Percentiles rank a stretch among this genome's conserved stretches.
Evolutionary conservation across 345 rosid species (phyloP).

Genomic region (Gossypium australe): DNA sequence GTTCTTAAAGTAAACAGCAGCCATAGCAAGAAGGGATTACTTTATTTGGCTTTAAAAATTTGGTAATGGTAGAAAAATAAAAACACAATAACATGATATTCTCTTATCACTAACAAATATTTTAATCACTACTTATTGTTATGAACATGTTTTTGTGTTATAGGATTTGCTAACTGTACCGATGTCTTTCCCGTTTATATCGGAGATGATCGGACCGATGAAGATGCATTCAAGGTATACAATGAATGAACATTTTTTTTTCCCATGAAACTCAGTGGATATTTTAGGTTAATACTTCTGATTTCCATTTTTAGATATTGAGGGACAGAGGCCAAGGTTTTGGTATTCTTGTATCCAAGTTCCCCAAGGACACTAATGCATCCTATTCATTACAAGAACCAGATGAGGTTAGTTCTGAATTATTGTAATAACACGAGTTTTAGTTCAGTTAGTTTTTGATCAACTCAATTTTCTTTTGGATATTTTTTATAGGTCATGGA

Average conservation of each 20-base stretch:
- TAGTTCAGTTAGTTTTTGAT: background rate
- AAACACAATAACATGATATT: background rate
- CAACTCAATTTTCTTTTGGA: background rate
- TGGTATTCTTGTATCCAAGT: constrained; percentile 87
- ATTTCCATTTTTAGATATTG: constrained; percentile 41
- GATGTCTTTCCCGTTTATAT: constrained; percentile 88
- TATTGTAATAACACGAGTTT: background rate
- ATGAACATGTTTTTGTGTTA: background rate
- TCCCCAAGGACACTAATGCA: constrained; percentile 82
- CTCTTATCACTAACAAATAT: background rate
- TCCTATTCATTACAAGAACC: constrained; percentile 82
- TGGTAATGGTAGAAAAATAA: no score
- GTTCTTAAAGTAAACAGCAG: no score
- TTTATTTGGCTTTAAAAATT: no score
- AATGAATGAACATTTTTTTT: background rate
- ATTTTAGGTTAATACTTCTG: background rate
- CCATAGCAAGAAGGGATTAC: no score
- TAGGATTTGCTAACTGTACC: constrained; percentile 66
- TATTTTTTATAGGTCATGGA: constrained; percentile 49
- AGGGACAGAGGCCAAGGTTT: constrained; percentile 73
- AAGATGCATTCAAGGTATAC: constrained; percentile 93
- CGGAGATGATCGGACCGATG: constrained; percentile 90
- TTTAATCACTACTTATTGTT: background rate
- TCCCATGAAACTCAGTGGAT: background rate
- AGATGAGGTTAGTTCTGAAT: constrained; percentile 37